Percentiles rank a stretch among this genome's conserved stretches.
These are phyloP conservation scores for Russula griseocarnosa DNA, from an alignment of 768 basidiomycete species.

Conservation along the genomic window DNA sequence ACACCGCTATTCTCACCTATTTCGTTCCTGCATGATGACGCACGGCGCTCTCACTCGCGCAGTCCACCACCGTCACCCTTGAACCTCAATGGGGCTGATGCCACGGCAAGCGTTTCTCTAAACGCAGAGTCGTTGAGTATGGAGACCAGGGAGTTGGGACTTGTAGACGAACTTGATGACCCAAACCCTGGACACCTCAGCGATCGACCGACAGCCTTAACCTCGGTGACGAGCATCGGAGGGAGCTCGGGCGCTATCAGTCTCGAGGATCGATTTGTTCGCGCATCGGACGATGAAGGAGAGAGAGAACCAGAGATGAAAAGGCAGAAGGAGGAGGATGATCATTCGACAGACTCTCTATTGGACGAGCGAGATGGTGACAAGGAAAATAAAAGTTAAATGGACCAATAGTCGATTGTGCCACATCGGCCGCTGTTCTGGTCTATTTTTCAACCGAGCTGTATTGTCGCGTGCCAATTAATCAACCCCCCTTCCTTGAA, in stretches of 20 bases:
- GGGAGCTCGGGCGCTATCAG: conserved; percentile 49
- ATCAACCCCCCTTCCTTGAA: not conserved
- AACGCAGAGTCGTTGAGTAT: conserved; percentile 36
- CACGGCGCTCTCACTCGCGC: conserved; percentile 71
- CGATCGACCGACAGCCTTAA: conserved; percentile 68
- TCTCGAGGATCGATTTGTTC: conserved; percentile 62
- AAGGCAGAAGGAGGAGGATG: conserved; percentile 26
- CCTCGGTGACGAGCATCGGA: conserved; percentile 50
- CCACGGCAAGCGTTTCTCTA: conserved; percentile 33
- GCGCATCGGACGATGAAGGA: conserved; percentile 33
- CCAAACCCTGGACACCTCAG: conserved; percentile 82
- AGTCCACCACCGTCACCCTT: conserved; percentile 78
- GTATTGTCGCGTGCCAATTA: not conserved
- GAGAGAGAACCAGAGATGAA: conserved; percentile 22
- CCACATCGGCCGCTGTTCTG: not conserved
- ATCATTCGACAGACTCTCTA: conserved; percentile 19
- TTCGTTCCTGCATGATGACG: conserved; percentile 80
- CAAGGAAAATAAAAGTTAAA: conserved; percentile 48
- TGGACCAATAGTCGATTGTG: conserved; percentile 5
- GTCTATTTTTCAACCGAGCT: not conserved
- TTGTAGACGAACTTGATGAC: conserved; percentile 85
- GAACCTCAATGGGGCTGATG: conserved; percentile 42
- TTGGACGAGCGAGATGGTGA: conserved; percentile 43
- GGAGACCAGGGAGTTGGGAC: conserved; percentile 54
- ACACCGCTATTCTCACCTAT: conserved; percentile 88